A percentile compares a stretch with the other conserved stretches of the same genome.
Conservation (phyloP, 2,329 filamentous ascomycete genomes). For the Dothideomycetes sp. region DNA sequence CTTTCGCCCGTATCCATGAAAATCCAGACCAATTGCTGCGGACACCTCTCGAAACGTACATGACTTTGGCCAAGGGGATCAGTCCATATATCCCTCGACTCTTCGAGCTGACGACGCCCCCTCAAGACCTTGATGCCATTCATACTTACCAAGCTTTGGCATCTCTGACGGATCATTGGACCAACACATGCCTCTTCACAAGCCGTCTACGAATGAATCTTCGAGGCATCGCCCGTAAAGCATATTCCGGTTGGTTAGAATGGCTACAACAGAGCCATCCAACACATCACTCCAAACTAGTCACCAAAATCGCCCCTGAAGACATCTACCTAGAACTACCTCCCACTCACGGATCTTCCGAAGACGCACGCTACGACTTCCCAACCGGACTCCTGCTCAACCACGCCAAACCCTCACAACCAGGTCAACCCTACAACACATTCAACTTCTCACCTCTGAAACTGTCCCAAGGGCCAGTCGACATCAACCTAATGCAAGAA, state of each 20-base stretch:
- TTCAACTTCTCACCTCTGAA: conserved; percentile 9
- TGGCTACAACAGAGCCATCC: conserved; percentile 5
- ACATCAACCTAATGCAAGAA: conserved; percentile 12
- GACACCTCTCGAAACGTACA: conserved; percentile 8
- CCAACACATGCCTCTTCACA: conserved; percentile 8
- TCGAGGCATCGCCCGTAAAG: conserved; percentile 8
- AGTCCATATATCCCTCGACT: background rate
- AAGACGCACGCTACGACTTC: conserved; percentile 14
- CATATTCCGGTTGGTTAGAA: conserved; percentile 9
- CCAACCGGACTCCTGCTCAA: conserved; percentile 9
- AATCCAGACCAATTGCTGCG: conserved; percentile 3
- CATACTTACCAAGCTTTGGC: conserved; percentile 7
- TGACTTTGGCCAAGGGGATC: conserved; percentile 7
- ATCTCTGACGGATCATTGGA: conserved; percentile 8
- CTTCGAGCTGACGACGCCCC: conserved; percentile 1
- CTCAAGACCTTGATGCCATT: conserved; percentile 4
- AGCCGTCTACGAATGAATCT: conserved; percentile 8
- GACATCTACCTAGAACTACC: background rate
- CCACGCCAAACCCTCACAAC: conserved; percentile 5
- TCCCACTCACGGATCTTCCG: conserved; percentile 7
- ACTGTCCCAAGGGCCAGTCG: conserved; percentile 1
- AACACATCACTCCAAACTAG: background rate
- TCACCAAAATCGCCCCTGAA: background rate
- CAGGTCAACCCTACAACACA: conserved; percentile 3
- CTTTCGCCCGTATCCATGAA: conserved; percentile 8